Conservation (phyloP, 176 grass and related monocot genomes). For the Musa beccarii region DNA sequence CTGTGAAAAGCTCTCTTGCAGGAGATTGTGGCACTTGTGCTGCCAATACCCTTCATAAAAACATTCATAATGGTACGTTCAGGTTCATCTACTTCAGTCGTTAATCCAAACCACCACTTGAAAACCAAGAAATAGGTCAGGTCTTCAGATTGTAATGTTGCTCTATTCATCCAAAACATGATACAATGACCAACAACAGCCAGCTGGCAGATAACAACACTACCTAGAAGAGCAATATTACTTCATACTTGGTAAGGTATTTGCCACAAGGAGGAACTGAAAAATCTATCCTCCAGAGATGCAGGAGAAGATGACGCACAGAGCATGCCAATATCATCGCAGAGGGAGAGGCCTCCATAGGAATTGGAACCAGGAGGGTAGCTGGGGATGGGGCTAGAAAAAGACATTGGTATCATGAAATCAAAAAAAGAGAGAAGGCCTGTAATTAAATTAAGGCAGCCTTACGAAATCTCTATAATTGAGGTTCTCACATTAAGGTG, state of each 20-base stretch:
- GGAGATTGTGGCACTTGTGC: neutral
- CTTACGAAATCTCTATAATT: neutral
- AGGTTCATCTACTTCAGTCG: neutral
- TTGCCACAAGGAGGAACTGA: neutral
- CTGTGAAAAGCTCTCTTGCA: neutral
- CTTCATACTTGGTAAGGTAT: too few species aligned
- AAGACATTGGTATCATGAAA: neutral
- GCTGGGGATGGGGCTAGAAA: neutral
- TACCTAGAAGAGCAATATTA: too few species aligned
- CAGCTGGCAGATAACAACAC: too few species aligned
- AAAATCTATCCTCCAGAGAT: neutral
- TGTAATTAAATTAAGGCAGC: neutral
- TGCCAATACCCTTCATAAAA: neutral
- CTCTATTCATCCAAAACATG: neutral
- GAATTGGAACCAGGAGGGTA: neutral
- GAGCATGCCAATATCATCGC: neutral
- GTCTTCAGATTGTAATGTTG: neutral
- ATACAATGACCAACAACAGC: too few species aligned
- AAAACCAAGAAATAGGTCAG: neutral
- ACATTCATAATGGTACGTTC: neutral
- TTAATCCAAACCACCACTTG: neutral
- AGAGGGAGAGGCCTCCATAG: neutral
- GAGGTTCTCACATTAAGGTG: neutral
- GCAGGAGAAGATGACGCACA: neutral
- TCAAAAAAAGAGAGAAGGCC: neutral